Evolutionary conservation across 2,329 filamentous ascomycete species (phyloP).

Genomic region (Ophiostoma australiae): DNA sequence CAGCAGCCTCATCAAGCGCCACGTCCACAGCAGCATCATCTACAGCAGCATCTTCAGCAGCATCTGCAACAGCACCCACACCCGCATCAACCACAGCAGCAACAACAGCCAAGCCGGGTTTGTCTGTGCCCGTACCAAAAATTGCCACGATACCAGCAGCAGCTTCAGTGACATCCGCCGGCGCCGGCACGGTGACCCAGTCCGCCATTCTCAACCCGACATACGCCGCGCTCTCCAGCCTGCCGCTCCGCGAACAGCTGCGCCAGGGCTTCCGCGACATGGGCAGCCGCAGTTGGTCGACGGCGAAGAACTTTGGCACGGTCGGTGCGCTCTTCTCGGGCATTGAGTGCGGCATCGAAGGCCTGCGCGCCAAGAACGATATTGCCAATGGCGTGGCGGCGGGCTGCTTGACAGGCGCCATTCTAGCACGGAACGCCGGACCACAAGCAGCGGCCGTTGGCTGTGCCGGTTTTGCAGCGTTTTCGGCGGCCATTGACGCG

Average conservation of each 20-base stretch:
- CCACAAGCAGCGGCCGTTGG: constrained; percentile 84
- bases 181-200: constrained; percentile 28
- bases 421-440: constrained; percentile 78
- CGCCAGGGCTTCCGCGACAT: constrained; percentile 88
- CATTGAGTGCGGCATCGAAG: constrained; percentile 94
- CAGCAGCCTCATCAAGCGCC: constrained; percentile 8
- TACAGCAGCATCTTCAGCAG: constrained; percentile 8
- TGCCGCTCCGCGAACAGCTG: constrained; percentile 81
- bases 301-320: constrained; percentile 90
- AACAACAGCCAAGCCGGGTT: constrained; percentile 15
- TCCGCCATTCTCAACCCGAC: constrained; percentile 27
- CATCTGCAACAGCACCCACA: neutral
- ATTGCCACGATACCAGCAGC: constrained; percentile 12
- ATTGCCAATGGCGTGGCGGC: constrained; percentile 79
- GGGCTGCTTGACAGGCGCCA: constrained; percentile 86
- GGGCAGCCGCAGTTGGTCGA: constrained; percentile 74
- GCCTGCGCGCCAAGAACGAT: constrained; percentile 88
- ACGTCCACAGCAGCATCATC: constrained; percentile 15
- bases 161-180: constrained; percentile 9
- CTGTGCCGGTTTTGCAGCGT: constrained; percentile 89
- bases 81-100: constrained; percentile 8
- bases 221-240: constrained; percentile 44
- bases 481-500: constrained; percentile 84
- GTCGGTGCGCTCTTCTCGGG: constrained; percentile 88
- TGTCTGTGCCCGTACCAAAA: neutral